Evolutionary conservation across 345 rosid species (phyloP).

Genomic region (Ceriops decandra): DNA sequence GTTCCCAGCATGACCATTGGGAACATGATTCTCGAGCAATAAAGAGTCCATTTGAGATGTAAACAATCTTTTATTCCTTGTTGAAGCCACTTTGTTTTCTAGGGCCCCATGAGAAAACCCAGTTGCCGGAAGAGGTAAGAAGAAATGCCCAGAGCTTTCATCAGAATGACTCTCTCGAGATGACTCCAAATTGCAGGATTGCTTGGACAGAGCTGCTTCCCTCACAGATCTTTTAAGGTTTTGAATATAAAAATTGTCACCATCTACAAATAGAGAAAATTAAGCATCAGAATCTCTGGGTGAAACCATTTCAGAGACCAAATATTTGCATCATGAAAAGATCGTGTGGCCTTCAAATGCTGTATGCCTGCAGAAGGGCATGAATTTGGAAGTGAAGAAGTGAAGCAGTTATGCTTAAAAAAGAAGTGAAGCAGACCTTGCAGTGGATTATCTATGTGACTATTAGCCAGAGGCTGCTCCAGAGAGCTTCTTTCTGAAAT

Average conservation of each 20-base stretch:
- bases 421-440: slow-evolving; percentile 52
- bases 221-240: slow-evolving; percentile 89
- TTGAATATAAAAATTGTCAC: slow-evolving; percentile 55
- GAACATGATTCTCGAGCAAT: slow-evolving; percentile 38
- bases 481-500: slow-evolving; percentile 50
- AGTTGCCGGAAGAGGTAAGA: slow-evolving; percentile 61
- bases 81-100: slow-evolving; percentile 48
- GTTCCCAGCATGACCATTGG: slow-evolving; percentile 41
- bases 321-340: slow-evolving; percentile 5
- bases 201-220: slow-evolving; percentile 73
- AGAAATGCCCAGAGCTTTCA: slow-evolving; percentile 80
- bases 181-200: slow-evolving; percentile 59
- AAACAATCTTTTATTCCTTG: slow-evolving; percentile 51
- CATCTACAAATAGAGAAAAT: slow-evolving; percentile 49
- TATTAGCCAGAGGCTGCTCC: slow-evolving; percentile 49
- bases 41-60: slow-evolving; percentile 48
- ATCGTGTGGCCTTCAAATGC: slow-evolving; percentile 1
- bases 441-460: slow-evolving; percentile 42
- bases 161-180: slow-evolving; percentile 66
- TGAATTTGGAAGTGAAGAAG: background rate
- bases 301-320: slow-evolving; percentile 12
- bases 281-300: slow-evolving; percentile 13
- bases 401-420: slow-evolving; percentile 8
- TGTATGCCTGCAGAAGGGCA: background rate
- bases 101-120: slow-evolving; percentile 51